Conservation (phyloP, 2,329 filamentous ascomycete genomes). For the Epichloe amarillans region DNA sequence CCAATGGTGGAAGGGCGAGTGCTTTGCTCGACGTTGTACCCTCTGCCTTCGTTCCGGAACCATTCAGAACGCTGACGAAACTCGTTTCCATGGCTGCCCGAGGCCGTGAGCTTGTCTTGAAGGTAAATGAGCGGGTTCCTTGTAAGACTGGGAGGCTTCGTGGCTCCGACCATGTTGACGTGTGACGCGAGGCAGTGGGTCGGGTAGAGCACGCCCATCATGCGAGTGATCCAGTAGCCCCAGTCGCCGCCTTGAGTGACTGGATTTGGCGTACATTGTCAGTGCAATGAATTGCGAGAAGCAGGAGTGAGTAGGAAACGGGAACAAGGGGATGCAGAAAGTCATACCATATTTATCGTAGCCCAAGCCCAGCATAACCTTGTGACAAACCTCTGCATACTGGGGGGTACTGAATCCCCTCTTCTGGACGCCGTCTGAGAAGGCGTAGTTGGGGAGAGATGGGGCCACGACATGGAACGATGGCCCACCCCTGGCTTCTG, state of each 20-base stretch:
- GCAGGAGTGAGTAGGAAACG: not conserved
- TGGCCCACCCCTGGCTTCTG: conserved; percentile 19
- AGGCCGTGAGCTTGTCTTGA: conserved; percentile 38
- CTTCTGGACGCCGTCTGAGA: conserved; percentile 18
- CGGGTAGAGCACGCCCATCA: conserved; percentile 46
- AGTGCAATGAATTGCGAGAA: not conserved
- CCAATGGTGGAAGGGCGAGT: conserved; percentile 64
- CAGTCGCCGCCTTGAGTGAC: conserved; percentile 55
- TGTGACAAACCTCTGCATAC: conserved; percentile 45
- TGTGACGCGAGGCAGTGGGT: conserved; percentile 39
- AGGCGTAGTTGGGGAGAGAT: conserved; percentile 40
- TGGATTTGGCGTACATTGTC: conserved; percentile 30
- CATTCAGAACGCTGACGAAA: conserved; percentile 40
- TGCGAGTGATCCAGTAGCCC: conserved; percentile 53
- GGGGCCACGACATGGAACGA: conserved; percentile 45
- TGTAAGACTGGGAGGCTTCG: conserved; percentile 32
- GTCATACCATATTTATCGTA: conserved; percentile 27
- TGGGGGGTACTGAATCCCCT: conserved; percentile 19
- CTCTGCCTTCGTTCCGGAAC: conserved; percentile 41
- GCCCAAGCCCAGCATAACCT: conserved; percentile 54
- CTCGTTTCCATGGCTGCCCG: conserved; percentile 17
- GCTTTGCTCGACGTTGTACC: conserved; percentile 24
- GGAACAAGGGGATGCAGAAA: no score
- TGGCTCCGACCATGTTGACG: conserved; percentile 37
- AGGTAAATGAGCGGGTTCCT: conserved; percentile 44